These are phyloP conservation scores for Aulographum hederae DNA, from an alignment of 2,329 filamentous ascomycete species.

Conservation along the genomic window DNA sequence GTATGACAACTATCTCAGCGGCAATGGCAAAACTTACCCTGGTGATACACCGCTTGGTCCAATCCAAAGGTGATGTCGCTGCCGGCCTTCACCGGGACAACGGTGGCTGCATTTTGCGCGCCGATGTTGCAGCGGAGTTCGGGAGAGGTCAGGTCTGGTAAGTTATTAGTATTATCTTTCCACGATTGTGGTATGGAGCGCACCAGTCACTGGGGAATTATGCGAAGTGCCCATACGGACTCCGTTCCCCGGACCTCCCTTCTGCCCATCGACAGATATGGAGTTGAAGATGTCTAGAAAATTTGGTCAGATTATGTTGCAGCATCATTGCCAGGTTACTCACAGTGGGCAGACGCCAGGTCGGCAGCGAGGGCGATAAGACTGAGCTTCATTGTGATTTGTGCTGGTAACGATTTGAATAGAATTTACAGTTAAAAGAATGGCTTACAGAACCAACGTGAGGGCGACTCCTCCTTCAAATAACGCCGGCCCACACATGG, in stretches of 20 bases:
- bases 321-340: too few relatives aligned
- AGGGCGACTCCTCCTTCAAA: too few relatives aligned
- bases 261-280: conserved; percentile 17
- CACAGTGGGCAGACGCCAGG: too few relatives aligned
- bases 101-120: conserved; percentile 11
- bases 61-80: conserved; percentile 16
- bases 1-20: conserved; percentile 5
- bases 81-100: conserved; percentile 14
- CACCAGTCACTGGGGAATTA: conserved; percentile 17
- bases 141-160: conserved; percentile 9
- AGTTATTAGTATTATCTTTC: not conserved
- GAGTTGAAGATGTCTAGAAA: conserved; percentile 20
- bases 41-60: conserved; percentile 19
- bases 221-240: conserved; percentile 18
- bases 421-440: too few relatives aligned
- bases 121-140: conserved; percentile 19
- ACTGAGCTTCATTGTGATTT: too few relatives aligned
- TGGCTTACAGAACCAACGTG: too few relatives aligned
- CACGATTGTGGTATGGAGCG: not conserved
- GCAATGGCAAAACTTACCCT: conserved; percentile 14
- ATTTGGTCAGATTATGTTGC: too few relatives aligned
- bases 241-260: conserved; percentile 17
- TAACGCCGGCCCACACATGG: too few relatives aligned
- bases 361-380: too few relatives aligned
- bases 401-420: too few relatives aligned